phyloP scores from a whole-genome alignment of 108 stramenopile species.

The Cyclostephanos tholiformis region DNA sequence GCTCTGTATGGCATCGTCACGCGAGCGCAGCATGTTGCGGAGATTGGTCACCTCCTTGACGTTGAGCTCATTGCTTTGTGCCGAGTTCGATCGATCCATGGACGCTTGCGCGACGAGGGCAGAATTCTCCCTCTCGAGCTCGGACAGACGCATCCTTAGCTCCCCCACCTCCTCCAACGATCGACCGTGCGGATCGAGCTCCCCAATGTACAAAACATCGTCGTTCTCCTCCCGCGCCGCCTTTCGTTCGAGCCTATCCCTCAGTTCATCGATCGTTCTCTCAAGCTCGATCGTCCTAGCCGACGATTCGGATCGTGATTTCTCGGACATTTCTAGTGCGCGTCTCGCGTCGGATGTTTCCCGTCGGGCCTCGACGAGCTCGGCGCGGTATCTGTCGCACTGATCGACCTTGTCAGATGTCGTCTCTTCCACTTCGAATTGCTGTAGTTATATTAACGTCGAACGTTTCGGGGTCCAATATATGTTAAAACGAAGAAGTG shows the following conservation, averaged over 20 bases:
- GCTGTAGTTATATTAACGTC: slow-evolving; percentile 18
- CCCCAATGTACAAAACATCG: slow-evolving; percentile 9
- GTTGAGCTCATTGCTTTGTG: slow-evolving; percentile 10
- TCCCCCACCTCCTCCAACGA: not conserved
- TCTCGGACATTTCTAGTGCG: slow-evolving; percentile 8
- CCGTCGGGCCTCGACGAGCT: slow-evolving; percentile 47
- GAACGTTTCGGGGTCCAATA: not conserved
- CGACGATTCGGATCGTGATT: slow-evolving; percentile 12
- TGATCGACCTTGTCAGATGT: slow-evolving; percentile 51
- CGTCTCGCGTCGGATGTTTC: slow-evolving; percentile 29
- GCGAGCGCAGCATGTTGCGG: slow-evolving; percentile 36
- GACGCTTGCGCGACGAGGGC: slow-evolving; percentile 1
- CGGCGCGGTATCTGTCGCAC: slow-evolving; percentile 47
- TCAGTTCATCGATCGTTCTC: slow-evolving; percentile 23
- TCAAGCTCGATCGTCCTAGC: slow-evolving; percentile 18
- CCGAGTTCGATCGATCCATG: not conserved
- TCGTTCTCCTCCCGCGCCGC: slow-evolving; percentile 14
- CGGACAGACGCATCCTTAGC: slow-evolving; percentile 17
- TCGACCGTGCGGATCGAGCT: not conserved
- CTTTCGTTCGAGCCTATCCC: slow-evolving; percentile 13
- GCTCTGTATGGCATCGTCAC: slow-evolving; percentile 45
- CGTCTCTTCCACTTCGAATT: slow-evolving; percentile 66
- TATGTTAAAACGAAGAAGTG: too few species aligned
- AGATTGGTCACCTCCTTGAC: slow-evolving; percentile 32
- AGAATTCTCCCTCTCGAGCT: slow-evolving; percentile 42